Evolutionary conservation across 2,329 filamentous ascomycete species (phyloP), one percentile per base, ranked within the genome.

Genomic region (Colletotrichum liaoningense): DNA sequence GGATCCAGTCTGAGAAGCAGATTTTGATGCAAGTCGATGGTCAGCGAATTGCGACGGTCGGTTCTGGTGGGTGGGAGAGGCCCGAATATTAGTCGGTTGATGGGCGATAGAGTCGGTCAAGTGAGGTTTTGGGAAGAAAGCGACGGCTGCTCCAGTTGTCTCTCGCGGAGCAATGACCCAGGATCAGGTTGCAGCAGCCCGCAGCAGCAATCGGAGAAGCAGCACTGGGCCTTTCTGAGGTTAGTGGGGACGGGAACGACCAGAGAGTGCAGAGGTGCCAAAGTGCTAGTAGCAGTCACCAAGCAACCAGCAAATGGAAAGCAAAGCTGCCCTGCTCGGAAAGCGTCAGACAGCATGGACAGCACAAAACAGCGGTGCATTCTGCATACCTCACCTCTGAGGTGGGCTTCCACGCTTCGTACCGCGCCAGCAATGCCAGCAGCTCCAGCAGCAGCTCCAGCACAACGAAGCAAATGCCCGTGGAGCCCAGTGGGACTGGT

Each of bases 41-140:
- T 58, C 63, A 52, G 30, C 33, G 42, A 56, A 72, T 72, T 60
- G 63, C 57, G 63, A 63, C 56, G 58, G 8, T 54, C 38, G 58
- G 62, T 73, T 35, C 56, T 66, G 63, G 62, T 58, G 68, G 42
- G 72, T 71, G 58, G 35, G 59, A 67, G 62, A 73, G 72, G 63
- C 69, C 63, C 72, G 71, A 65, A 59, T 54, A 42, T 68, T 63
- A 57, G 72, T 72, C 68, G 68, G 57, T 63, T 55, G 69, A 72
- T 68, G 72, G 63, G 54, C 63, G 72, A 73, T 49, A 49, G 60
- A 58, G 68, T 73, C 71, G 67, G 67, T 71, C 67, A 73, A 73
- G 24, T 58, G 71, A 73, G 38, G 67, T 62, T 70, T 68, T 73
- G 67, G 60, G 71, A 73, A 66, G 71, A 73, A 71, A 66, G 67